Base-by-base conservation (phyloP, 108 stramenopile genomes). In the Fistulifera pelliculosa region DNA sequence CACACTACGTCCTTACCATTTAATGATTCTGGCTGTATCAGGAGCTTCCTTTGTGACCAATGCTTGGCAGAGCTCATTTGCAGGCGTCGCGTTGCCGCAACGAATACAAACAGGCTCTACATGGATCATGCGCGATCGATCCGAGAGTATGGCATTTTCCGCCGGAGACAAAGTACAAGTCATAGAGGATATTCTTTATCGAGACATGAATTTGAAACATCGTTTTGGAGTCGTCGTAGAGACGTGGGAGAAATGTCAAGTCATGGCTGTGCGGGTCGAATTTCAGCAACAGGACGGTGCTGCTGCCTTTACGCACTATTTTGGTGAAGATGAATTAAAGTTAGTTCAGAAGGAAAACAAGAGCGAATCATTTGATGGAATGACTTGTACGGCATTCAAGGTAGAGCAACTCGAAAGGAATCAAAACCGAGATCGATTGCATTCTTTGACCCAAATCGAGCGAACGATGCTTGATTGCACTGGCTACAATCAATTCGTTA, bases 211-310 rank as follows among this genome's bases (percentile, higher is more conserved):
- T 47, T 54, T 87, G 39, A 31, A 51, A n/a, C 66, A 73, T 11
- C 54, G 68, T 12, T 47, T 55, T 14, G 87, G 87, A 14, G 61
- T 18, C 15, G 81, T 90, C 13, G 45, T 72, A 13, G 77, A 90
- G 52, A 80, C 87, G 8, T 90, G 87, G 87, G 81, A 80, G 66
- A 90, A 85, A 56, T 90, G 87, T 41, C 79, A 85, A 17, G 81
- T 85, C 16, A 55, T 80, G 59, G 76, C 83, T 0, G 83, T 89
- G 8, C 68, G 65, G 11, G 87, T 89, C 15, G 47, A 55, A 38
- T 80, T 89, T 59, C 5, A 40, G 8, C 58, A 58, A 7, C 31
- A 12, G 13, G 60, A 52, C 28, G 24, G 25, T 49, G 42, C 18
- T 54, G 14, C 38, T 49, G n/a, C 57, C 45, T 81, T 79, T 48